A percentile compares a stretch with the other conserved stretches of the same genome.
Conservation (phyloP, 345 rosid genomes). For the Salix suchowensis region DNA sequence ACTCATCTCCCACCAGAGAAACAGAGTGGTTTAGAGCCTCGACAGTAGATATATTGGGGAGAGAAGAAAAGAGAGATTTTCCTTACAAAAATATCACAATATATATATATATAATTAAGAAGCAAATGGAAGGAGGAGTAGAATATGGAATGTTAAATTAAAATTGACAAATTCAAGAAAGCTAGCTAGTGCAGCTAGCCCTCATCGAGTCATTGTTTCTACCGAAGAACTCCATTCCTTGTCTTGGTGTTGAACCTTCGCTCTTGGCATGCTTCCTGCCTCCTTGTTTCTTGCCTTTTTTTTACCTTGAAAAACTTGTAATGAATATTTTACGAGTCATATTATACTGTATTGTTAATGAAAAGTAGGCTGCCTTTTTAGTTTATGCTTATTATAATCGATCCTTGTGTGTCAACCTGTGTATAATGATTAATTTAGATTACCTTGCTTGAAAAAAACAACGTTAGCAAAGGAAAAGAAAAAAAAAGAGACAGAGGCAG, state of each 20-base stretch:
- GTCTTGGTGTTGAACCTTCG: conserved; percentile 12
- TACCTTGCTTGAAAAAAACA: not conserved
- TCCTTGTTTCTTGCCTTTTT: conserved; percentile 28
- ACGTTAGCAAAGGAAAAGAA: not conserved
- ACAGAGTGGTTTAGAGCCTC: conserved; percentile 9
- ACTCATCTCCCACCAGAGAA: conserved; percentile 30
- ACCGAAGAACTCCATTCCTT: conserved; percentile 19
- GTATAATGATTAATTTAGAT: not conserved
- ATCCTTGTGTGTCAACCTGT: not conserved
- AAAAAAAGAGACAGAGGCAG: not conserved
- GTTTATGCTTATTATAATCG: not conserved
- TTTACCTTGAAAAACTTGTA: conserved; percentile 21
- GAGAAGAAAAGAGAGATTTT: conserved; percentile 23
- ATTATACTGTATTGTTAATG: not conserved
- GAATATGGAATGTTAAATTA: not conserved
- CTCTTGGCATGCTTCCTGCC: conserved; percentile 22
- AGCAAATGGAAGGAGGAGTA: not conserved
- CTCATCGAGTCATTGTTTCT: conserved; percentile 1
- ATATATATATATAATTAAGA: not conserved
- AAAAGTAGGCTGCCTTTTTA: not conserved
- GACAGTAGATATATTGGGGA: conserved; percentile 3
- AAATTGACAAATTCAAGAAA: conserved; percentile 6
- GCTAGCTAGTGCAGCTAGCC: not conserved
- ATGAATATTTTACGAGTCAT: not conserved
- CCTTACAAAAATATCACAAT: not conserved